Base-by-base conservation (phyloP, 2,329 filamentous ascomycete species). In the Alternaria tenuissima region DNA sequence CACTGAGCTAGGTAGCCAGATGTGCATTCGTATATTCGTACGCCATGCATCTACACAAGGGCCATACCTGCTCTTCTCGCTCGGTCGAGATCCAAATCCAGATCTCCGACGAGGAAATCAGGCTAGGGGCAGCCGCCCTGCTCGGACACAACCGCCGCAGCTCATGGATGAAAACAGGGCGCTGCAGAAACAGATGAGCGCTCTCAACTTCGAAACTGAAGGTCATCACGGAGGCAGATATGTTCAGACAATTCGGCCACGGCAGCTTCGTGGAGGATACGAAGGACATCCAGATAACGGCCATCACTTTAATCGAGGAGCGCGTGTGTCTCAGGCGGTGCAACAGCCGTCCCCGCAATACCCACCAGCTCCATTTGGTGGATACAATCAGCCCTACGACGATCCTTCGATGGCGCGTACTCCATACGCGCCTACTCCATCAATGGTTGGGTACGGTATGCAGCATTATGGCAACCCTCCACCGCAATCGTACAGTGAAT, bases 41-140 rank as follows among this genome's bases (percentile, higher is more conserved):
- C 63, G 58, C 11, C 61, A 66, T 43, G 58, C 58, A 0, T n/a
- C 55, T 16, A 41, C 28, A 8, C 63, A 64, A 43, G 52, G 42
- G 2, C 14, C 26, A 2, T 64, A 57, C 26, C 28, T n/a, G 26
- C 42, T 64, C 0, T 38, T 28, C 11, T 62, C 63, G 7, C 32
- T 66, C 4, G 63, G 61, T 18, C 16, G n/a, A 5, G 28, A 48
- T 6, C 43, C 52, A 9, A 54, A 49, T 32, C 58, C 34, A 12
- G 34, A 55, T 32, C 58, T 59, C 18, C 58, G 53, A 16, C 55
- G 63, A 41, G 4, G 16, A 39, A 8, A 18, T 6, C 22, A 32
- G 24, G 9, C 36, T 20, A 26, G 18, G 3, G n/a, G 2, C 4
- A 14, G 9, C 26, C n/a, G 16, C 8, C 22, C 7, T 18, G 16